phyloP scores from a whole-genome alignment of 129 eudicot species.

The Lactuca sativa region DNA sequence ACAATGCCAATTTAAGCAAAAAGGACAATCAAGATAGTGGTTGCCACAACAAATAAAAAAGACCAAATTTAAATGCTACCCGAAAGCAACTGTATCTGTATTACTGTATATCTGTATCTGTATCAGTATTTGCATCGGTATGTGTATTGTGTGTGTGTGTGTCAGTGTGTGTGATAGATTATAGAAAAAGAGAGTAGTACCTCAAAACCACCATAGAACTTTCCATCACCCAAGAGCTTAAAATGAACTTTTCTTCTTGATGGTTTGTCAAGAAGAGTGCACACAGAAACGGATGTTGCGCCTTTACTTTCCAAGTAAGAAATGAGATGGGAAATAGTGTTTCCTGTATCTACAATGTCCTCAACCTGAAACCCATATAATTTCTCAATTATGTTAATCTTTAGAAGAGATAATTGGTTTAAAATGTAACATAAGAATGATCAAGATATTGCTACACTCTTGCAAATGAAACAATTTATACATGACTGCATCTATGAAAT shows the following conservation, averaged over 20 bases:
- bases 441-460: background rate
- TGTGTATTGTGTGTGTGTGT: background rate
- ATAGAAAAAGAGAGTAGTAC: conserved; percentile 29
- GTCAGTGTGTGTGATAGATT: background rate
- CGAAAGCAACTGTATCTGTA: background rate
- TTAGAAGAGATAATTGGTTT: background rate
- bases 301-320: conserved; percentile 67
- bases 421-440: background rate
- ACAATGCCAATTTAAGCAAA: conserved; percentile 1
- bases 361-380: conserved; percentile 53
- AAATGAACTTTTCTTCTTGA: conserved; percentile 65
- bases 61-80: background rate
- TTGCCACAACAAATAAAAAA: background rate
- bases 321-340: conserved; percentile 60
- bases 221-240: conserved; percentile 75
- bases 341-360: conserved; percentile 94
- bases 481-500: no score
- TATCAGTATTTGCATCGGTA: background rate
- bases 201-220: conserved; percentile 82
- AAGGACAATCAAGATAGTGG: conserved; percentile 6
- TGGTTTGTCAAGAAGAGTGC: conserved; percentile 91
- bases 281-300: conserved; percentile 78
- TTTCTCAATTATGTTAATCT: no score
- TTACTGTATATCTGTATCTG: background rate
- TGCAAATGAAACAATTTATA: background rate